Evolutionary conservation across 441 rosid species (phyloP), one percentile per base, ranked within the genome.

Genomic region (Flueggea neowawraea): DNA sequence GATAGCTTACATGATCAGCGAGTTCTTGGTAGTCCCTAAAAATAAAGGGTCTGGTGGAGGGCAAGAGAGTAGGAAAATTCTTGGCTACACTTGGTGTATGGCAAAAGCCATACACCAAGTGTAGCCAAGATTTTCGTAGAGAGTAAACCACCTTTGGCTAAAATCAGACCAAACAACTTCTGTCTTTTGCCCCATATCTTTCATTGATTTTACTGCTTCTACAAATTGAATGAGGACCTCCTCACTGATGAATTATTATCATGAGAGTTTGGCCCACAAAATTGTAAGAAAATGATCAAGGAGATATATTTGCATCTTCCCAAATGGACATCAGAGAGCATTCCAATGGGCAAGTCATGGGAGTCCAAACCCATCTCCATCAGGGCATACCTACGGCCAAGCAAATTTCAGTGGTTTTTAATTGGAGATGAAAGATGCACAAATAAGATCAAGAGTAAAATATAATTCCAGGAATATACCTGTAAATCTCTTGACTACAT

Each of bases 401-500:
- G 45, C 9, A 63, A 47, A 6, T 8, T 36, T 8, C 28, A 22
- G 41, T 1, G 9, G 4, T 5, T 36, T 36, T 36, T 8, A 8
- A 36, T 36, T 5, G 6, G 41, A 36, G 41, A 36, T 3, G 41
- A 36, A 36, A 5, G 41, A 36, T 36, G 7, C 41, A 36, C 7
- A 36, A 36, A 5, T 36, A 36, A 5, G 41, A 36, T 36, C 41
- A 5, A 36, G 41, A 36, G 41, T 36, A 36, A 36, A 36, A 5
- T 36, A 5, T 36, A 36, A 5, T 3, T 36, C 7, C 41, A 36
- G 41, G 41, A 36, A 36, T 36, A 33, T 74, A 88, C 94, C 79
- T 81, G 63, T 87, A 94, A 12, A 90, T 83, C 66, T 84, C 90
- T 66, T 76, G 96, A 66, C 95, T 74, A 74, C 93, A 90, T 47